These are phyloP conservation scores for Aquilaria malaccensis DNA, from an alignment of 345 rosid species.

Conservation along the genomic window DNA sequence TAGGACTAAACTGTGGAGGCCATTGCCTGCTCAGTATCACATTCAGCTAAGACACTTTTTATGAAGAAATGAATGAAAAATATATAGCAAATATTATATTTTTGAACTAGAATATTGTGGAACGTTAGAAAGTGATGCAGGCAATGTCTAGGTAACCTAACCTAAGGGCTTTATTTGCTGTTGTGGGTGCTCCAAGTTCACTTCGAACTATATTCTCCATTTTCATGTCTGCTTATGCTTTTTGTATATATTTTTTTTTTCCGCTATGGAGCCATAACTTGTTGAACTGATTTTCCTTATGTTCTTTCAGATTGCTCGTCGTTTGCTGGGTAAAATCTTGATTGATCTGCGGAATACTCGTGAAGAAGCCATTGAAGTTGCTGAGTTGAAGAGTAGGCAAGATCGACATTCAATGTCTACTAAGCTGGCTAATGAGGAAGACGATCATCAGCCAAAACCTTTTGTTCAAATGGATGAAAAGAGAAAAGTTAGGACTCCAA, in stretches of 20 bases:
- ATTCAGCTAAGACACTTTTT: too few relatives aligned
- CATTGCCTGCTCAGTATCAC: too few relatives aligned
- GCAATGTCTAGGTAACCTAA: too few relatives aligned
- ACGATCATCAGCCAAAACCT: slow-evolving; percentile 44
- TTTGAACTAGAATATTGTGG: too few relatives aligned
- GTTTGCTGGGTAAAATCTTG: slow-evolving; percentile 89
- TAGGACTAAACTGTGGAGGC: too few relatives aligned
- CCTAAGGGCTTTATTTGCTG: too few relatives aligned
- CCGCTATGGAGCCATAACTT: neutral
- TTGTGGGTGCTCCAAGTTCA: too few relatives aligned
- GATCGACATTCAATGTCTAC: slow-evolving; percentile 41
- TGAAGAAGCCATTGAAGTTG: slow-evolving; percentile 93
- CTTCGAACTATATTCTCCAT: neutral
- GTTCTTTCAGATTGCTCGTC: slow-evolving; percentile 65
- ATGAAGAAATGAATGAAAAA: too few relatives aligned
- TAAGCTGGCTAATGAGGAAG: slow-evolving; percentile 43
- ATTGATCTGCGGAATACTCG: slow-evolving; percentile 96
- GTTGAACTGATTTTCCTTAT: neutral
- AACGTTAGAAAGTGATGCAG: too few relatives aligned
- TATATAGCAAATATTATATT: too few relatives aligned
- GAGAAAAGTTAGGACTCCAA: slow-evolving; percentile 45
- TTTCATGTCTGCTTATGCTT: neutral
- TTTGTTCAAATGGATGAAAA: slow-evolving; percentile 44
- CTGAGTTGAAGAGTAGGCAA: slow-evolving; percentile 75
- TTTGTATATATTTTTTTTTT: neutral